phyloP scores from a whole-genome alignment of 2,329 filamentous ascomycete species.

The Kalmusia sp. region DNA sequence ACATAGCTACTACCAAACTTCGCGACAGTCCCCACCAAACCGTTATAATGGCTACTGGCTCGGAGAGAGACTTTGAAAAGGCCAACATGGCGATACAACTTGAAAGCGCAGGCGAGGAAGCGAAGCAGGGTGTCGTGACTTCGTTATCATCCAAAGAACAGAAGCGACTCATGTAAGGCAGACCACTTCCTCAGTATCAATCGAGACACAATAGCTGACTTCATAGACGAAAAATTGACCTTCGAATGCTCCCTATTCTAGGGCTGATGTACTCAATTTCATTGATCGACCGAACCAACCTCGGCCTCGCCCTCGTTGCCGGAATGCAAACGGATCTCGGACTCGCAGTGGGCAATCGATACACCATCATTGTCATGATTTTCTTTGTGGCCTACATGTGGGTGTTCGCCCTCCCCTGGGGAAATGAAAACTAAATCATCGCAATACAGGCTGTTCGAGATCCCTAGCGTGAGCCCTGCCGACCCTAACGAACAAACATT shows the following conservation, averaged over 20 bases:
- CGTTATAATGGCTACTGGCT: not conserved
- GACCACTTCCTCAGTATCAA: too few species aligned
- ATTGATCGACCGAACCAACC: not conserved
- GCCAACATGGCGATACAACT: not conserved
- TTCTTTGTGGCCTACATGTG: not conserved
- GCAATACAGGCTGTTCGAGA: not conserved
- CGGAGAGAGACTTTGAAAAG: not conserved
- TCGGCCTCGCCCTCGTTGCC: not conserved
- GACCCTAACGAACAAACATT: not conserved
- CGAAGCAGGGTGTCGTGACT: not conserved
- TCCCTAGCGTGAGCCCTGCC: not conserved
- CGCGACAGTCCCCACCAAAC: not conserved
- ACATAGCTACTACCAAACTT: not conserved
- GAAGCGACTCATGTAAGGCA: not conserved
- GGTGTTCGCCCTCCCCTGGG: not conserved
- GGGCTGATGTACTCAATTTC: not conserved
- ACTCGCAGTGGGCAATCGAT: not conserved
- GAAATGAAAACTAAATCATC: not conserved
- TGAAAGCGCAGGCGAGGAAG: not conserved
- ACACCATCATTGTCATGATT: not conserved
- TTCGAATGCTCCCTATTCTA: not conserved
- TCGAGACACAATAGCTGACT: not conserved
- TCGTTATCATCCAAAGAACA: not conserved
- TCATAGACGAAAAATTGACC: not conserved
- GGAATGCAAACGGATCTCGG: not conserved